Evolutionary conservation across 208 protist species (phyloP).

Genomic region (Trypanosoma avium): DNA sequence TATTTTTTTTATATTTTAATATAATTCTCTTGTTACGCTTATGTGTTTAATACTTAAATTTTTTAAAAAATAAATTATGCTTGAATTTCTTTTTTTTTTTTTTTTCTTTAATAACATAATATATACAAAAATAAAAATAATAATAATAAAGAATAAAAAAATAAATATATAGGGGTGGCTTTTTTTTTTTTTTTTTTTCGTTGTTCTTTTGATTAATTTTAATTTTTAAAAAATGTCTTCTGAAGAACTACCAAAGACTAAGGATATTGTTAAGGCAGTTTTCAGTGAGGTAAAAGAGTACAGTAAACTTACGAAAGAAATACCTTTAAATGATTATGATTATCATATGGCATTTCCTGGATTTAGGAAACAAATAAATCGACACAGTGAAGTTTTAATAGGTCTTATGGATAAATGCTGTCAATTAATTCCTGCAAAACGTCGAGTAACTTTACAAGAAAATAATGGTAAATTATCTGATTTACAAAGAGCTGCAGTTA

Average conservation of each 20-base stretch:
- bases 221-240: neutral
- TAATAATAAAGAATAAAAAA: too few species aligned
- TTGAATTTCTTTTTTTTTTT: too few species aligned
- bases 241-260: conserved; percentile 40
- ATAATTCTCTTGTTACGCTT: too few species aligned
- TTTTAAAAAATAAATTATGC: too few species aligned
- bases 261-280: conserved; percentile 55
- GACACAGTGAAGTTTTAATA: conserved; percentile 54
- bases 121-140: too few species aligned
- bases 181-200: neutral
- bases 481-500: conserved; percentile 56
- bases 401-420: conserved; percentile 69
- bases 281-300: conserved; percentile 76
- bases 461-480: conserved; percentile 36
- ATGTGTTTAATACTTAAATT: too few species aligned
- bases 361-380: conserved; percentile 62
- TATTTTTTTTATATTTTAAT: too few species aligned
- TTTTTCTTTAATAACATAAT: too few species aligned
- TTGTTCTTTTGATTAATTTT: neutral
- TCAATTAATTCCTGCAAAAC: conserved; percentile 65
- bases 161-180: too few species aligned
- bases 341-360: conserved; percentile 84
- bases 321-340: conserved; percentile 76
- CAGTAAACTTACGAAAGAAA: conserved; percentile 45
- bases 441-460: conserved; percentile 39